Evolutionary conservation across 495 filamentous ascomycete genomes (phyloP), one percentile per base, ranked within the genome.

Genomic region (Collariella sp.): DNA sequence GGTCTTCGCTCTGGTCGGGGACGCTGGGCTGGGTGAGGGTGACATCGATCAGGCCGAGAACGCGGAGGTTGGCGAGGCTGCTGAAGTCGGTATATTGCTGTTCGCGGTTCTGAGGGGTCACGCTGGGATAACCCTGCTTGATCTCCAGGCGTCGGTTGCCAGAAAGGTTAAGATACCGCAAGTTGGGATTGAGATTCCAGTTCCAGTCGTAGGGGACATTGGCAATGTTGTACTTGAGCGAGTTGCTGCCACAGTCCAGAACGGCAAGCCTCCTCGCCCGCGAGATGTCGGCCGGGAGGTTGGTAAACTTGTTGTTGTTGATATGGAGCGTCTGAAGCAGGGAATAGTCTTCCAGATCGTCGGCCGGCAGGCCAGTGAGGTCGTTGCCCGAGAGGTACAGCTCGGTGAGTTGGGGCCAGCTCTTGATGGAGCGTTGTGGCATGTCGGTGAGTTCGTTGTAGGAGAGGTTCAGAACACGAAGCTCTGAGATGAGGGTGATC

Each of bases 181-280:
- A 74, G 56, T 95, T 91, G 35, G 85, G 84, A 57, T 97, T 99
- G 79, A 91, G 89, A 67, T 96, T 97, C 93, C 93, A 99, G 62
- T 99, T 99, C 93, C 93, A 99, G 66, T 99, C 93, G 63, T 99
- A 99, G 1, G 94, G 93, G 79, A 94, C 95, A 64, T 99, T 99
- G 23, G 90, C 93, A 33, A 99, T 91, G 64, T 99, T 99, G 75
- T 99, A 99, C 67, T 96, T 99, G 42, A 99, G 77, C n/a, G 78
- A 79, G 62, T 99, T 99, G 75, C 87, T 96, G 49, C 91, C 91
- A 57, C 93, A 91, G 70, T 99, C 93, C 36, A 99, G 75, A 20
- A 95, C 84, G 9, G 91, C 59, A 2, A 67, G 79, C 69, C 91
- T 94, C 66, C 87, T 84, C 16, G 96, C 88, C 68, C 96, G 91